Base-by-base conservation (phyloP, 495 filamentous ascomycete species). In the Hypomontagnella monticulosa region DNA sequence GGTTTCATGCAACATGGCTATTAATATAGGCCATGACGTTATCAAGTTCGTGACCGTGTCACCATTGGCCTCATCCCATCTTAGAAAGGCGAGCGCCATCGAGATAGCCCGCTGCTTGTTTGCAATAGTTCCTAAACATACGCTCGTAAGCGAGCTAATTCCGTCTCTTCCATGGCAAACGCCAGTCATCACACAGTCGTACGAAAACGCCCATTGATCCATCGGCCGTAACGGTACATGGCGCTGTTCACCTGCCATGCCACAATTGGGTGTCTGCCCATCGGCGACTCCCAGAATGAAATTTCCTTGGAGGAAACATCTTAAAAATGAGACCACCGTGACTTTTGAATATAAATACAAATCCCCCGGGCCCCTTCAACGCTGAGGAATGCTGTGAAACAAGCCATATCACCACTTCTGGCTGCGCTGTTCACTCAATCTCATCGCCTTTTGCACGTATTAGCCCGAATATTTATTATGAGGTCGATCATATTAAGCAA, bases 51-150 rank as follows among this genome's bases (percentile, higher is more conserved):
- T 42, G 6, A 34, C 38, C 34, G 36, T 46, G 46, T 38, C 15
- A 46, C 44, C 32, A n/a, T 42, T 11, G 44, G 33, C 20, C n/a
- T 23, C 46, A 56, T 56, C 37, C 16, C 54, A 34, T 37, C 38
- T 9, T 19, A 30, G 37, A 18, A 51, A 23, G 30, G 19, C 12
- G 23, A 18, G 30, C 40, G 16, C 14, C 12, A 10, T 36, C 32
- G 37, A 60, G 56, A 60, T 67, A 15, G 40, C 62, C 64, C 47
- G 52, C 37, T 51, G 6, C 19, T 37, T 57, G 4, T 8, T 30
- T 30, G 16, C 27, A 36, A 43, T 15, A 36, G 11, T 36, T 63
- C 18, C 6, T 4, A 34, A 37, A 44, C 33, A 8, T 5, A 37
- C 27, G 14, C 1, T 37, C n/a, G 19, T 33, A 8, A 46, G 14